A percentile compares a stretch with the other conserved stretches of the same genome.
These are phyloP conservation scores for Teunomyces aglyptinius DNA, from an alignment of 805 yeast genomes.

Conservation along the genomic window DNA sequence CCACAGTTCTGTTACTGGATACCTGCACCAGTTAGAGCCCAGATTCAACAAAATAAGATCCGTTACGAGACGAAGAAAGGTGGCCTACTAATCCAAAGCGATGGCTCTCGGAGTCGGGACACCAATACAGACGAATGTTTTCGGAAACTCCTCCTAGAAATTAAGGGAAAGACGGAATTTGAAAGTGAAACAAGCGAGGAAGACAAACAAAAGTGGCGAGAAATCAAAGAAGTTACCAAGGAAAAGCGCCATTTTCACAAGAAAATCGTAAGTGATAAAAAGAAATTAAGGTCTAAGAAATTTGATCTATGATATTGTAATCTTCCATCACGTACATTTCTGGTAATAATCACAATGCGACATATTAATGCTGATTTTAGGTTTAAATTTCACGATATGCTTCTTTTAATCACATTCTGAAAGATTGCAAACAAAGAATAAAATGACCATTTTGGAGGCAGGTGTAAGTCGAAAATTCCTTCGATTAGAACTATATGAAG, in stretches of 20 bases:
- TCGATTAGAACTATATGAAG: too few species aligned
- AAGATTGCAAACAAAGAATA: not conserved
- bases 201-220: constrained; percentile 53
- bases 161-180: constrained; percentile 46
- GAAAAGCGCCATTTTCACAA: constrained; percentile 34
- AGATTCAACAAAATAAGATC: constrained; percentile 37
- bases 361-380: too few species aligned
- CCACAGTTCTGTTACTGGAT: constrained; percentile 52
- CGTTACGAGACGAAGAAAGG: constrained; percentile 57
- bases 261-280: constrained; percentile 39
- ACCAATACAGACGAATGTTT: constrained; percentile 58
- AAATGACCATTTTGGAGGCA: too few species aligned
- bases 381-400: too few species aligned
- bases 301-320: constrained; percentile 22
- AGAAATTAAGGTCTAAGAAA: constrained; percentile 32
- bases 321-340: too few species aligned
- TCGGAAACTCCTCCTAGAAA: constrained; percentile 53
- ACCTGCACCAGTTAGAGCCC: constrained; percentile 49
- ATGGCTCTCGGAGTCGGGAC: constrained; percentile 56
- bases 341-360: too few species aligned
- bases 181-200: constrained; percentile 47
- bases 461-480: too few species aligned
- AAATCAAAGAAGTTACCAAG: constrained; percentile 27
- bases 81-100: constrained; percentile 59
- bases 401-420: too few species aligned